Percentiles rank a stretch among this genome's conserved stretches.
Evolutionary conservation across 163 green algal species (phyloP).

Genomic region (Trebouxia gelatinosa): DNA sequence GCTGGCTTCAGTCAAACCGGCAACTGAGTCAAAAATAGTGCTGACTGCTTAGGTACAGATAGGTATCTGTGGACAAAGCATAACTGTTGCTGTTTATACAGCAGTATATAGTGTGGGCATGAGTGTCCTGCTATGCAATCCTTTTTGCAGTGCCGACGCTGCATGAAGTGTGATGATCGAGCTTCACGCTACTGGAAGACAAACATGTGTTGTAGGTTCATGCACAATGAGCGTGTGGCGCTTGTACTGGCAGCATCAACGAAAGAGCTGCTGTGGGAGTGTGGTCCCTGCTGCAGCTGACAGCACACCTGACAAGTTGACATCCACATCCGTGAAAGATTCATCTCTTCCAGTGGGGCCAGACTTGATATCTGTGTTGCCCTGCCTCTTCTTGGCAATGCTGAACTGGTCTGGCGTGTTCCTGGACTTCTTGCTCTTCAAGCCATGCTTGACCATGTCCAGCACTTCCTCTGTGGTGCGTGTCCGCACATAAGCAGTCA

Average conservation of each 20-base stretch:
- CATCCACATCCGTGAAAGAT: constrained; percentile 82
- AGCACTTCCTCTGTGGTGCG: constrained; percentile 84
- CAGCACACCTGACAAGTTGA: constrained; percentile 40
- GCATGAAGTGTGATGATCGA: neutral
- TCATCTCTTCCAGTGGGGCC: constrained; percentile 50
- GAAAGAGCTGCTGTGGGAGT: neutral
- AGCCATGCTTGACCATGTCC: constrained; percentile 76
- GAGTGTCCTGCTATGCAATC: neutral
- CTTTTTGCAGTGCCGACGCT: neutral
- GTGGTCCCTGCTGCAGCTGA: neutral
- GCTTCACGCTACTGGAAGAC: neutral
- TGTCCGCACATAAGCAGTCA: constrained; percentile 75
- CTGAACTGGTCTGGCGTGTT: constrained; percentile 33
- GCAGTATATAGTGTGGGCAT: neutral
- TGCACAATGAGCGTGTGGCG: neutral
- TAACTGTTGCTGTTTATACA: no score
- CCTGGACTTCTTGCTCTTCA: constrained; percentile 43
- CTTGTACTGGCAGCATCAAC: neutral
- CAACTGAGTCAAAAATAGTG: neutral
- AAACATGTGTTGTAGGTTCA: neutral
- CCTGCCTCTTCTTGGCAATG: constrained; percentile 56
- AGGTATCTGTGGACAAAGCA: no score
- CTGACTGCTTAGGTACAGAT: no score
- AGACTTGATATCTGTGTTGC: constrained; percentile 55
- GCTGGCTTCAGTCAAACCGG: neutral